These are phyloP conservation scores for Talaromyces proteolyticus DNA, from an alignment of 495 filamentous ascomycete species.

Conservation along the genomic window DNA sequence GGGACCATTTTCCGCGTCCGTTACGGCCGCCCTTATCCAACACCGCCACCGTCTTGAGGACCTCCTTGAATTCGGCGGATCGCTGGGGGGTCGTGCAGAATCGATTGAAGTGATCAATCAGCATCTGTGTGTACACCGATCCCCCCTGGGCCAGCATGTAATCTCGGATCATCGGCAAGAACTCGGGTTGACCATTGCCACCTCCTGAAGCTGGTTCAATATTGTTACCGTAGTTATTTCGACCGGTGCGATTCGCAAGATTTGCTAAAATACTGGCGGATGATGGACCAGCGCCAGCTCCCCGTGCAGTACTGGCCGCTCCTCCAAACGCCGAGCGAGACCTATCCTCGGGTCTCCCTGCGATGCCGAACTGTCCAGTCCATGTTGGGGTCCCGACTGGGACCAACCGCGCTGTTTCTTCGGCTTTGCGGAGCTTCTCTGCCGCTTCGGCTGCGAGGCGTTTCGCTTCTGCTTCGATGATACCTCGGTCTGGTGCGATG, in stretches of 20 bases:
- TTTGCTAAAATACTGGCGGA: conserved; percentile 55
- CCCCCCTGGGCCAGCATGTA: conserved; percentile 70
- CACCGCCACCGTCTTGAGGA: conserved; percentile 51
- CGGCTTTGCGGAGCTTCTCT: conserved; percentile 63
- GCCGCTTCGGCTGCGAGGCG: conserved; percentile 74
- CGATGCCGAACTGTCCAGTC: conserved; percentile 78
- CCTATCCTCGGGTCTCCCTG: conserved; percentile 47
- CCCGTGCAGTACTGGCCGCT: conserved; percentile 25
- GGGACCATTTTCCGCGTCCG: conserved; percentile 53
- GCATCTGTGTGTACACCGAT: conserved; percentile 61
- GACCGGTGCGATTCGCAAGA: conserved; percentile 45
- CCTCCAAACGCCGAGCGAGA: conserved; percentile 13
- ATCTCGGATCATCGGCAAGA: conserved; percentile 66
- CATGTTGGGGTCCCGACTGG: conserved; percentile 87
- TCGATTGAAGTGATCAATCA: conserved; percentile 77
- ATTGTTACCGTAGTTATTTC: conserved; percentile 18
- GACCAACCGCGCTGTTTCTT: conserved; percentile 60
- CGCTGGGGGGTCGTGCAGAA: conserved; percentile 48
- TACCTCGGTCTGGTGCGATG: conserved; percentile 59
- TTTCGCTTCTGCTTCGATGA: conserved; percentile 76
- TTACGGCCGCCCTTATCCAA: conserved; percentile 47
- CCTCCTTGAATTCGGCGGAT: conserved; percentile 58
- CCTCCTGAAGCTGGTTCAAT: conserved; percentile 21
- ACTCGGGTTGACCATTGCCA: conserved; percentile 36
- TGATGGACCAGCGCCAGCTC: conserved; percentile 37